phyloP scores from a whole-genome alignment of 2,329 filamentous ascomycete species.

The Pestalotiopsis sp. region DNA sequence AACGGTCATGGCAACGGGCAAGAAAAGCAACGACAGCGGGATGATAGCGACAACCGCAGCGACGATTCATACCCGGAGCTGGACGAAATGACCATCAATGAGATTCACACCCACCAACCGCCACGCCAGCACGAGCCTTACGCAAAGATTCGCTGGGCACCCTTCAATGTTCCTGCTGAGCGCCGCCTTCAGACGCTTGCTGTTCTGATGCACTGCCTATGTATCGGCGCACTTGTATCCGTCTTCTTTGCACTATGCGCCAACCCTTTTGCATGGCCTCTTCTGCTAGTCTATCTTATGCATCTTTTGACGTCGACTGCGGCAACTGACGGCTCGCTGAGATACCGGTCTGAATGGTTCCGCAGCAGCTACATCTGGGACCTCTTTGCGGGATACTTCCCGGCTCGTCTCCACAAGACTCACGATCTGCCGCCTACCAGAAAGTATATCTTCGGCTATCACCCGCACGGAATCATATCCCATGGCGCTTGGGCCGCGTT shows the following conservation, averaged over 20 bases:
- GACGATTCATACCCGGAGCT: slow-evolving; percentile 36
- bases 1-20: background rate
- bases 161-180: slow-evolving; percentile 71
- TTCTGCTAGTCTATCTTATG: slow-evolving; percentile 75
- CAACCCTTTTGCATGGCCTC: slow-evolving; percentile 89
- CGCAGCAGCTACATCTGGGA: slow-evolving; percentile 79
- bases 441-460: slow-evolving; percentile 97
- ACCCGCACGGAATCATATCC: slow-evolving; percentile 96
- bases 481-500: slow-evolving; percentile 95
- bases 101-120: slow-evolving; percentile 26
- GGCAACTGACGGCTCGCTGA: slow-evolving; percentile 73
- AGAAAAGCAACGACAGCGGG: background rate
- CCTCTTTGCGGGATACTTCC: slow-evolving; percentile 91
- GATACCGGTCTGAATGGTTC: slow-evolving; percentile 73
- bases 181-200: slow-evolving; percentile 78
- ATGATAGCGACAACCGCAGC: slow-evolving; percentile 14
- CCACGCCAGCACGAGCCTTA: slow-evolving; percentile 22
- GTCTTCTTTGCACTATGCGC: slow-evolving; percentile 90
- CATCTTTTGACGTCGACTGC: slow-evolving; percentile 82
- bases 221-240: slow-evolving; percentile 71
- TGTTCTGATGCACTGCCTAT: slow-evolving; percentile 73
- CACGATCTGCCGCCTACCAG: slow-evolving; percentile 75
- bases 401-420: slow-evolving; percentile 84
- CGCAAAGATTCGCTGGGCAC: slow-evolving; percentile 78
- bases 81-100: slow-evolving; percentile 32